Evolutionary conservation across 139 green algal species (phyloP).

Genomic region (Auxenochlorella pyrenoidosa): DNA sequence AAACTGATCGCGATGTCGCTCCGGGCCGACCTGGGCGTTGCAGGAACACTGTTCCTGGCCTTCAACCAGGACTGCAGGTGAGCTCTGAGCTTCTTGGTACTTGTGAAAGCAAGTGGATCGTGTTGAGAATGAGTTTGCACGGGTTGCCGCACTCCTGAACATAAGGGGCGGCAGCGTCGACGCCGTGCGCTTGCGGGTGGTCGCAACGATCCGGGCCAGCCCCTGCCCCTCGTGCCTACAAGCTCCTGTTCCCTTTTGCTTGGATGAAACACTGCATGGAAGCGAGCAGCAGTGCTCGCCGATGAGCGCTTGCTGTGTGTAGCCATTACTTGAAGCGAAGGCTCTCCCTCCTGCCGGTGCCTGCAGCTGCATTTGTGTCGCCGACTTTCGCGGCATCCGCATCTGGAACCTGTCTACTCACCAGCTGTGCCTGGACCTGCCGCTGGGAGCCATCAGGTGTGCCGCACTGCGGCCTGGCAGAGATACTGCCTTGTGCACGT

Average conservation of each 20-base stretch:
- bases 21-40: constrained; percentile 17
- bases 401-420: constrained; percentile 73
- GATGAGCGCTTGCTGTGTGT: too few relatives aligned
- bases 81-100: not conserved
- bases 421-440: constrained; percentile 54
- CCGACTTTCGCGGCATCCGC: constrained; percentile 65
- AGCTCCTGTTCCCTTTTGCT: too few relatives aligned
- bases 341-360: too few relatives aligned
- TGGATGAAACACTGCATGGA: too few relatives aligned
- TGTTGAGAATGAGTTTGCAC: too few relatives aligned
- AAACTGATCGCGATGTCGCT: constrained; percentile 12
- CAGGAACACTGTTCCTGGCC: constrained; percentile 53
- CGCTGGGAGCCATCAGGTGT: constrained; percentile 71
- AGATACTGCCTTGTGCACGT: not conserved
- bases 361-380: constrained; percentile 64
- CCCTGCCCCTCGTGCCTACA: too few relatives aligned
- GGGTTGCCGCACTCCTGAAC: too few relatives aligned
- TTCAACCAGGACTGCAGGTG: constrained; percentile 78
- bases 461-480: not conserved
- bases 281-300: too few relatives aligned
- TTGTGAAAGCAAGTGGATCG: too few relatives aligned
- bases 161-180: too few relatives aligned
- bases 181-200: not conserved
- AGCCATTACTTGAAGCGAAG: too few relatives aligned
- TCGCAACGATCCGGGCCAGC: too few relatives aligned